Evolutionary conservation across 2,329 filamentous ascomycete species (phyloP).

Genomic region (Apiospora kogelbergensis): DNA sequence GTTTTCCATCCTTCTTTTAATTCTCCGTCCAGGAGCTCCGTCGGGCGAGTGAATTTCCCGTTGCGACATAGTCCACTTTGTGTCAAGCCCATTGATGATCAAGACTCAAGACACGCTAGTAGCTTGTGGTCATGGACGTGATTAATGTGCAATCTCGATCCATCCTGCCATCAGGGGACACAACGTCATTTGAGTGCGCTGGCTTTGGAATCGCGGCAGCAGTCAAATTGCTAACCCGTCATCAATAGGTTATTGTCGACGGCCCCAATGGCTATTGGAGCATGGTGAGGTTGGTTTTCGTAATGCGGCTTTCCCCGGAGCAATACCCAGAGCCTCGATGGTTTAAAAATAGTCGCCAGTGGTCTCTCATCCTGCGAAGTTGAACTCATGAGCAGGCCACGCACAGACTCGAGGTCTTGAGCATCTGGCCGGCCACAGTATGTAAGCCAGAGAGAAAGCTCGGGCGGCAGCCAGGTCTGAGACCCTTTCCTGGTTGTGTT

Average conservation of each 20-base stretch:
- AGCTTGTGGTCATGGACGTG: background rate
- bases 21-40: no score
- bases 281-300: background rate
- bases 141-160: background rate
- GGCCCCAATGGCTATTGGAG: background rate
- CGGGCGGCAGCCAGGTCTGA: background rate
- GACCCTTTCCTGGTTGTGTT: background rate
- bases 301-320: background rate
- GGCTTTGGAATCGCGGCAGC: background rate
- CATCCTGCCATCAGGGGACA: background rate
- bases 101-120: background rate
- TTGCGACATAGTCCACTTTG: background rate
- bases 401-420: background rate
- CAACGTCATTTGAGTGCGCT: background rate
- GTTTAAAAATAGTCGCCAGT: background rate
- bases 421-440: background rate
- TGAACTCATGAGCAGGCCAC: background rate
- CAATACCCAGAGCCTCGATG: background rate
- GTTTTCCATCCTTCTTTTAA: background rate
- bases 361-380: background rate
- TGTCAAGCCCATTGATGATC: background rate
- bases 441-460: background rate
- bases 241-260: background rate
- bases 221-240: background rate
- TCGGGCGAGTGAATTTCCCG: background rate